Base-by-base conservation (phyloP, 805 yeast species). In the Citeromyces matritensis region DNA sequence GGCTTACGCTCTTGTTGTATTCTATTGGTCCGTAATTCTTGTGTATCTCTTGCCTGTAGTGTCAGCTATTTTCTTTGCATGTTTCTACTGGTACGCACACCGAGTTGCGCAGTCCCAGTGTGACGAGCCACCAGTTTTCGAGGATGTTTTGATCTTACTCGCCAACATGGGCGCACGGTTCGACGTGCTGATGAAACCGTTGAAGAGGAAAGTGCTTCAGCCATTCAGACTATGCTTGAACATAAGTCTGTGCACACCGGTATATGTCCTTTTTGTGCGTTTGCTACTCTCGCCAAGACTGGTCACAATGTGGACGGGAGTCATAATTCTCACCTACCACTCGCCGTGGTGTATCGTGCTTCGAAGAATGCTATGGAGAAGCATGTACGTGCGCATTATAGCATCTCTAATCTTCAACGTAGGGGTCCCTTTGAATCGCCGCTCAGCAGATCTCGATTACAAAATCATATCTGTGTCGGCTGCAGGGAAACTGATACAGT, bases 341-440 rank as follows among this genome's bases (percentile, higher is more conserved):
- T 58, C 70, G 1, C 59, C 71, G 0, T 65, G 65, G 64, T 51
- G 63, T 6, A 57, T 57, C 33, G 58, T 69, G 2, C 42, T 53
- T 4, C 47, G 73, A 30, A 41, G 62, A 23, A 44, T 69, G 26
- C 39, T 69, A 7, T 69, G 74, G 74, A 55, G 76, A 41, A 62
- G 68, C 14, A 53, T 57, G 1, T 51, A 58, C 26, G 38, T 63
- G 2, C 43, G 74, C 23, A 42, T 50, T n/a, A 28, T 55, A 4
- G 53, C 57, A 2, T 49, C 45, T 30, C 51, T 17, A 7, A 7
- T 17, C 21, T 17, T 17, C 21, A 17, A 17, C 21, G 6, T 17
- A 7, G 21, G 21, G 6, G 6, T 17, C 7, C 21, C 21, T 17
- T 17, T 17, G 7, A 7, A 19, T 29, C 15, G 14, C 30, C 6